Base-by-base conservation (phyloP, 1,284 basidiomycete genomes). In the Omphalotus olearius region DNA sequence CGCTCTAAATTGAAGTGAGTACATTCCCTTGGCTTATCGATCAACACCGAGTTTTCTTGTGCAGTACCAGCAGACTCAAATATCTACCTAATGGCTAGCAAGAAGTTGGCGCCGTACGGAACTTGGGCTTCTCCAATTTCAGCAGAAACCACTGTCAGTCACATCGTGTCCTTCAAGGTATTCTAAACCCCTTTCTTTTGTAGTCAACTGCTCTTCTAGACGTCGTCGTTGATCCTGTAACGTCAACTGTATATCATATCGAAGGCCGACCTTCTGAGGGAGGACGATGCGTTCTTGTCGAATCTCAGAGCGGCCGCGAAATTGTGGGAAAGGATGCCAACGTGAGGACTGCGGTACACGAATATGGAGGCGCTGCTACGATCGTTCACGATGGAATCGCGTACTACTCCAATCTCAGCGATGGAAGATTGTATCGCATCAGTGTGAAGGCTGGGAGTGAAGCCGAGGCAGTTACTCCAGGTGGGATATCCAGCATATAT, bases 51-150 rank as follows among this genome's bases (percentile, higher is more conserved):
- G 3, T 23, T 23, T 5, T 23, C 23, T 23, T 23, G 23, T 23
- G 23, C 23, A 23, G n/a, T n/a, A 23, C 23, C 23, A 23, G 10
- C 18, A 11, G 25, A 42, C 17, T 20, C 1, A 4, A 13, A 26
- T 3, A 16, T 26, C 13, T 44, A 16, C 16, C 42, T 13, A 20
- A 45, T 33, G 30, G 30, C 30, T 33, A 13, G 30, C 13, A 45
- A 17, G 10, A 45, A 45, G 23, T 23, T 23, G 28, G 76, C 79
- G 11, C 78, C 82, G 0, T 84, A 74, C 60, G 83, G 82, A 23
- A 77, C 73, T 40, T 85, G 85, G 82, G 62, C 70, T 4, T 85
- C 83, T 3, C 74, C 78, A 13, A 76, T 88, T 51, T 73, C 77
- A 1, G 69, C 76, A 20, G 75, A 80, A 49, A 40, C 47, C 10